phyloP scores from a whole-genome alignment of 139 green algal genomes.

The Picochlorum sp. region DNA sequence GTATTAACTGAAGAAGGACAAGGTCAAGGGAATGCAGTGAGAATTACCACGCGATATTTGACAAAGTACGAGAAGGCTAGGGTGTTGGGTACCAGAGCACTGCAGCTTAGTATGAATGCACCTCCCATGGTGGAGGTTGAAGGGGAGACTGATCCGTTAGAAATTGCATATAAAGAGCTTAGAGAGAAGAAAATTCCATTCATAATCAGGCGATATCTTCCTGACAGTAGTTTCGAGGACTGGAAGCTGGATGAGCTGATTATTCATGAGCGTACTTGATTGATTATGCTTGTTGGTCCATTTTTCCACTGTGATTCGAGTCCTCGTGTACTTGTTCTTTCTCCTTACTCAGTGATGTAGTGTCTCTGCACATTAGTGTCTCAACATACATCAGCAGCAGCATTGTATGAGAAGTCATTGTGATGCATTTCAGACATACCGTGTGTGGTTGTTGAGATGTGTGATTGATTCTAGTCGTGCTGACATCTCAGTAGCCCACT shows the following conservation, averaged over 20 bases:
- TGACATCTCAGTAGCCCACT: too few species aligned
- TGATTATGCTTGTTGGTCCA: too few species aligned
- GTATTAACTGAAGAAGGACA: not conserved
- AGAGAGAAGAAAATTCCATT: constrained; percentile 95
- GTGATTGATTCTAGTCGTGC: too few species aligned
- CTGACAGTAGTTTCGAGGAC: constrained; percentile 95
- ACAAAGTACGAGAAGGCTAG: constrained; percentile 96
- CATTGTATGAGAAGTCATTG: too few species aligned
- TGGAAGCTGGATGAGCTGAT: constrained; percentile 92
- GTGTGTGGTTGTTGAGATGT: too few species aligned
- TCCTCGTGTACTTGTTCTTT: too few species aligned
- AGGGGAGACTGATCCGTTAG: constrained; percentile 50
- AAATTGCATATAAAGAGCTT: constrained; percentile 95
- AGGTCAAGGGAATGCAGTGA: constrained; percentile 26
- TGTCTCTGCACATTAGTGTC: too few species aligned
- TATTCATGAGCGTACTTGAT: constrained; percentile 49
- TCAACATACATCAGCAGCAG: too few species aligned
- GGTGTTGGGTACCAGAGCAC: constrained; percentile 85
- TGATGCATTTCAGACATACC: too few species aligned
- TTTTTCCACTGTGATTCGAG: too few species aligned
- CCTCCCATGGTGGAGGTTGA: constrained; percentile 89
- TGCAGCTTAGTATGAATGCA: constrained; percentile 94
- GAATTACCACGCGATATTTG: constrained; percentile 92
- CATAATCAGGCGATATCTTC: constrained; percentile 92
- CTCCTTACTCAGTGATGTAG: too few species aligned